Conservation (phyloP, 2,329 filamentous ascomycete species). For the Colletotrichum lindemuthianum region DNA sequence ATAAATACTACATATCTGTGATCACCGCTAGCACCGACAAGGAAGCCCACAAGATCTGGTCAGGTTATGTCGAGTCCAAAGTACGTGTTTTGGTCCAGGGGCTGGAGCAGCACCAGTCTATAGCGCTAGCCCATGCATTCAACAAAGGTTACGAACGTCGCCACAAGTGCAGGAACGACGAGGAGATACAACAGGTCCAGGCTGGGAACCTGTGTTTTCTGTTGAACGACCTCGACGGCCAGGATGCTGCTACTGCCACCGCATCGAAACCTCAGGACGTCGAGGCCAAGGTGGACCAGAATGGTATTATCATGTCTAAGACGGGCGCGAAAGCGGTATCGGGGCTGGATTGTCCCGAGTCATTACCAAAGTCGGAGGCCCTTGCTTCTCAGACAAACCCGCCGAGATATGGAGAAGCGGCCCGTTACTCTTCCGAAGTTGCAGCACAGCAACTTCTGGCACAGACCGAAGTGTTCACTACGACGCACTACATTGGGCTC, state of each 20-base stretch:
- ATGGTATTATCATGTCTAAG: conserved; percentile 39
- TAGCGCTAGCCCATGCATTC: conserved; percentile 88
- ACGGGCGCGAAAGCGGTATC: background rate
- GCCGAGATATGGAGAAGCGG: conserved; percentile 27
- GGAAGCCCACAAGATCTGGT: conserved; percentile 87
- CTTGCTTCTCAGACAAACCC: background rate
- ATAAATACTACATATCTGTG: conserved; percentile 95
- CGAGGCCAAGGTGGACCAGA: conserved; percentile 31
- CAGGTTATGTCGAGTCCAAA: conserved; percentile 93
- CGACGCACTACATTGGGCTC: conserved; percentile 93
- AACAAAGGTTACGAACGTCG: conserved; percentile 90
- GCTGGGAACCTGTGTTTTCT: conserved; percentile 62
- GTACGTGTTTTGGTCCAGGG: conserved; percentile 85
- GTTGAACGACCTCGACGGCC: conserved; percentile 48
- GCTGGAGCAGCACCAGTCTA: conserved; percentile 82
- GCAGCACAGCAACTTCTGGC: background rate
- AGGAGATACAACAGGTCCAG: conserved; percentile 63
- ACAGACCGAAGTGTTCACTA: conserved; percentile 75
- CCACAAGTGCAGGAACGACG: conserved; percentile 72
- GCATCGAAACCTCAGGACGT: conserved; percentile 21
- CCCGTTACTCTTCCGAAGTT: background rate
- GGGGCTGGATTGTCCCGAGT: too few species aligned
- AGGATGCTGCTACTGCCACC: conserved; percentile 38
- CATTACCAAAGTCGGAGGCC: too few species aligned
- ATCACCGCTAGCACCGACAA: conserved; percentile 84